A percentile compares a stretch with the other conserved stretches of the same genome.
These are phyloP conservation scores for Fraxinus albicans DNA, from an alignment of 305 asterid genomes.

Conservation along the genomic window DNA sequence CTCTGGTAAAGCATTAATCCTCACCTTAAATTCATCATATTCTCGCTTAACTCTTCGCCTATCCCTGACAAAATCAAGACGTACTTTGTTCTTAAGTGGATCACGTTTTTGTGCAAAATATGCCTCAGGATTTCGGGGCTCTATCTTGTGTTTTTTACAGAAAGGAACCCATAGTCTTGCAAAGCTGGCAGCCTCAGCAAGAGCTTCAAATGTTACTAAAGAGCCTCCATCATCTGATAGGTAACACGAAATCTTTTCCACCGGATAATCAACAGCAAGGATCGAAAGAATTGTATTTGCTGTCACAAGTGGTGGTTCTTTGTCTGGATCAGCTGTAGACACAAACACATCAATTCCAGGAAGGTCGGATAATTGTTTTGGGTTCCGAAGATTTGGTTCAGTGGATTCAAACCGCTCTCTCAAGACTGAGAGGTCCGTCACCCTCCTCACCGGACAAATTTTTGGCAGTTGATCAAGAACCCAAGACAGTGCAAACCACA, in stretches of 20 bases:
- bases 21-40: constrained; percentile 80
- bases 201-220: constrained; percentile 79
- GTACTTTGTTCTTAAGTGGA: constrained; percentile 74
- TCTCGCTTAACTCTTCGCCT: constrained; percentile 83
- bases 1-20: constrained; percentile 80
- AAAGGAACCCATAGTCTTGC: constrained; percentile 90
- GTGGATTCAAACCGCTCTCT: constrained; percentile 75
- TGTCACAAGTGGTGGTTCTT: constrained; percentile 89
- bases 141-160: constrained; percentile 71
- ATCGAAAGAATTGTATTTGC: constrained; percentile 92
- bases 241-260: constrained; percentile 79
- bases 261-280: constrained; percentile 89
- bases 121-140: constrained; percentile 86
- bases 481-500: constrained; percentile 95
- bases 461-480: constrained; percentile 87
- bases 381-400: constrained; percentile 69
- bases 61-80: constrained; percentile 71
- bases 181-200: constrained; percentile 91
- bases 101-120: constrained; percentile 74
- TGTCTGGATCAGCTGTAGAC: constrained; percentile 86
- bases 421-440: constrained; percentile 66
- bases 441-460: constrained; percentile 78
- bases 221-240: constrained; percentile 93
- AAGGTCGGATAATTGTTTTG: constrained; percentile 76
- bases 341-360: constrained; percentile 88